A percentile compares a stretch with the other conserved stretches of the same genome.
Evolutionary conservation across 1,284 basidiomycete genomes (phyloP).

Genomic region (Omphalotus olearius): DNA sequence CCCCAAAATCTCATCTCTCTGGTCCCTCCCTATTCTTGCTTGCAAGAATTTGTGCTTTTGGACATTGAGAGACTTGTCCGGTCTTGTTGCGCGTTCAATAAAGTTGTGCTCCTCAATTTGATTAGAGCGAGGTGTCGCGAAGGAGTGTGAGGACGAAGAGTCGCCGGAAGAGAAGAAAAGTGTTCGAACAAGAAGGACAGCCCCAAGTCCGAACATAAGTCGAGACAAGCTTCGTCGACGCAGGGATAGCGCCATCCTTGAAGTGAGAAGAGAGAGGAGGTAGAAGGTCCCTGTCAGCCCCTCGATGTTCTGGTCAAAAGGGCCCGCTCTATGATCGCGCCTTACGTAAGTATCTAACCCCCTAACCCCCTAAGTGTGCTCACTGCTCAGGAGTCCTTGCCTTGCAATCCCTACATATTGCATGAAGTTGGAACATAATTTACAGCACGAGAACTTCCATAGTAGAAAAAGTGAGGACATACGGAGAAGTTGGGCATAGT

Average conservation of each 20-base stretch:
- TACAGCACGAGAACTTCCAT: too few relatives aligned
- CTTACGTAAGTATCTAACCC: too few relatives aligned
- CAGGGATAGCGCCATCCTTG: conserved; percentile 26
- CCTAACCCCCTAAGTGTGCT: too few relatives aligned
- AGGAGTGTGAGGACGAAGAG: conserved; percentile 20
- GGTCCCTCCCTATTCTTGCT: conserved; percentile 79
- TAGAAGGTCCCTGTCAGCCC: too few relatives aligned
- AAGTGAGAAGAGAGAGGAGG: not conserved
- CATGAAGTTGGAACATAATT: too few relatives aligned
- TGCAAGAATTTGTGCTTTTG: conserved; percentile 86
- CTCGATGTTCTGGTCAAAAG: too few relatives aligned
- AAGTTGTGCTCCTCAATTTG: conserved; percentile 80
- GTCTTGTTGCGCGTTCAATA: conserved; percentile 77
- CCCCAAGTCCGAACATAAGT: conserved; percentile 20
- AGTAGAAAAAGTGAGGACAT: too few relatives aligned
- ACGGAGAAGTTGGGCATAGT: too few relatives aligned
- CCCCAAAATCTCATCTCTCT: conserved; percentile 76
- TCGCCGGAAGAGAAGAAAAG: conserved; percentile 8
- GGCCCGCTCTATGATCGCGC: too few relatives aligned
- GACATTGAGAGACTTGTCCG: conserved; percentile 83
- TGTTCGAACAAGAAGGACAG: conserved; percentile 7
- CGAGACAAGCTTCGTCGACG: conserved; percentile 38
- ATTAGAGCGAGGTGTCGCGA: conserved; percentile 27
- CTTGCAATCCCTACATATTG: too few relatives aligned
- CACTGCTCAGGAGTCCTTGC: too few relatives aligned